phyloP scores from a whole-genome alignment of 805 yeast genomes.

The Metschnikowia baotianmanensis region DNA sequence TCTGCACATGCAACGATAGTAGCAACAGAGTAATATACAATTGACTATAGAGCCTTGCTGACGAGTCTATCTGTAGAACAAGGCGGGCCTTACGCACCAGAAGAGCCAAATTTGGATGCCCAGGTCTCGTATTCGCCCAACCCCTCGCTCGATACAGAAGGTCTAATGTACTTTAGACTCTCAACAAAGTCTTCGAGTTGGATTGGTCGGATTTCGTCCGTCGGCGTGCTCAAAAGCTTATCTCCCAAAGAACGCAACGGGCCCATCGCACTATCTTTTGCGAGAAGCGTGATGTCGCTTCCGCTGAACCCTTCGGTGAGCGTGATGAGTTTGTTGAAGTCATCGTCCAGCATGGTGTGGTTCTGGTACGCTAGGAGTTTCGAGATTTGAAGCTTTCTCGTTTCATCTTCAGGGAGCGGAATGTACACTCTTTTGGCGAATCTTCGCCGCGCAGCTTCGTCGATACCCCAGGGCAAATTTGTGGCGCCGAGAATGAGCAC shows the following conservation, averaged over 20 bases:
- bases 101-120: conserved; percentile 84
- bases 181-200: conserved; percentile 67
- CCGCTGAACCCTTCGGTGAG: conserved; percentile 88
- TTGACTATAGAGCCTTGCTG: no score
- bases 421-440: conserved; percentile 90
- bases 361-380: conserved; percentile 70
- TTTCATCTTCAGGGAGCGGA: conserved; percentile 87
- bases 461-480: conserved; percentile 94
- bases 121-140: conserved; percentile 79
- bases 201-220: conserved; percentile 77
- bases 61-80: background rate
- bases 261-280: conserved; percentile 98
- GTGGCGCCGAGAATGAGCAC: conserved; percentile 94
- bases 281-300: conserved; percentile 86
- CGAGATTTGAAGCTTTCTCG: conserved; percentile 67
- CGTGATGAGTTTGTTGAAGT: conserved; percentile 56
- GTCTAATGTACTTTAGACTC: conserved; percentile 77
- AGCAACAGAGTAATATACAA: no score
- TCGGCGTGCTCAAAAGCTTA: conserved; percentile 61
- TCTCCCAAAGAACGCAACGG: conserved; percentile 91
- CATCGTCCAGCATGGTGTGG: conserved; percentile 62
- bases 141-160: conserved; percentile 85
- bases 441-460: conserved; percentile 93
- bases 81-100: conserved; percentile 58
- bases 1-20: background rate